Percentiles rank a stretch among this genome's conserved stretches.
Conservation (phyloP, 768 basidiomycete genomes). For the Mycena amicta region DNA sequence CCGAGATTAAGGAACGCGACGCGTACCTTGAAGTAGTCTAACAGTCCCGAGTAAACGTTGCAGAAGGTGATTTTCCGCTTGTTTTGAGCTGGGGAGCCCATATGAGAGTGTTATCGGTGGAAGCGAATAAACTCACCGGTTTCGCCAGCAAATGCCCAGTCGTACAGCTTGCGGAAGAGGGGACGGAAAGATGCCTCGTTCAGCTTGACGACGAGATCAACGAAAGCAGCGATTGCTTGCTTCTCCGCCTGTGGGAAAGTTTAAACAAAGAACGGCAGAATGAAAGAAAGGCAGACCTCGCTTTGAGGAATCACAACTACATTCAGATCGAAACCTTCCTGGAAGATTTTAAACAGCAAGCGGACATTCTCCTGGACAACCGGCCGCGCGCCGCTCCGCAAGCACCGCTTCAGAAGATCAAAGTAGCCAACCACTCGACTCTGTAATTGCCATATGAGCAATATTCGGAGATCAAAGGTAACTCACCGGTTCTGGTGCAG, state of each 20-base stretch:
- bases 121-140: conserved; percentile 47
- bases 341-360: conserved; percentile 72
- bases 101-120: too few species aligned
- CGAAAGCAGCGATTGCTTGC: conserved; percentile 69
- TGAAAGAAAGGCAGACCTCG: conserved; percentile 26
- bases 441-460: neutral
- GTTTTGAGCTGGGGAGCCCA: conserved; percentile 31
- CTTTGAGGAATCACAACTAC: conserved; percentile 29
- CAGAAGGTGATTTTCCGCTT: conserved; percentile 73
- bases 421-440: conserved; percentile 59
- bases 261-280: neutral
- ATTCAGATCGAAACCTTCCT: conserved; percentile 71
- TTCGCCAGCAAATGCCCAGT: conserved; percentile 85
- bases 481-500: conserved; percentile 40
- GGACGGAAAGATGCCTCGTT: conserved; percentile 92
- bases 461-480: neutral
- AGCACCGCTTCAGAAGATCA: conserved; percentile 61
- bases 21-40: conserved; percentile 94
- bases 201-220: conserved; percentile 87
- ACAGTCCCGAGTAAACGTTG: conserved; percentile 67
- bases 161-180: conserved; percentile 86
- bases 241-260: conserved; percentile 54
- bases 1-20: conserved; percentile 17
- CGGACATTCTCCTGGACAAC: conserved; percentile 70
- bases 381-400: conserved; percentile 66